Evolutionary conservation across 495 filamentous ascomycete genomes (phyloP).

Genomic region (Penicillium dipodomyicola): DNA sequence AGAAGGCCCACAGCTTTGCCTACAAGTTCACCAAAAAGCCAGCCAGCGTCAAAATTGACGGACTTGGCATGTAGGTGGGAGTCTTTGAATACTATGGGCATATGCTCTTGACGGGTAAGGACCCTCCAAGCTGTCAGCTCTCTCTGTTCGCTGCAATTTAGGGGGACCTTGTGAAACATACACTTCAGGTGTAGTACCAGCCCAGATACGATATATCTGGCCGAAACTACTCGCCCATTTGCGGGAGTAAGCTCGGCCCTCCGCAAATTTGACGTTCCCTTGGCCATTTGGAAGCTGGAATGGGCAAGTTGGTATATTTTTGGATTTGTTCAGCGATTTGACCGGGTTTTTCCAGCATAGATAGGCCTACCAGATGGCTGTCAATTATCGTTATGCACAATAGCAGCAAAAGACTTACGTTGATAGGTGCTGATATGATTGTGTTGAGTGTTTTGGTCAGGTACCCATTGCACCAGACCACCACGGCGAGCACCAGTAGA

Average conservation of each 20-base stretch:
- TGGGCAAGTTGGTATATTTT: neutral
- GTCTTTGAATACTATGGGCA: conserved; percentile 31
- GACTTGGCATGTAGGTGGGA: conserved; percentile 36
- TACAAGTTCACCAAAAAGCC: conserved; percentile 34
- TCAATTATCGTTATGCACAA: neutral
- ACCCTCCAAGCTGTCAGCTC: conserved; percentile 12
- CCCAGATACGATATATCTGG: conserved; percentile 33
- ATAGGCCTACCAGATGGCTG: neutral
- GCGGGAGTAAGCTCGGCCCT: neutral
- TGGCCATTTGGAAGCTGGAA: neutral
- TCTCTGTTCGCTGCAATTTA: neutral
- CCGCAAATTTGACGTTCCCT: neutral
- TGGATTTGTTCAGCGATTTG: neutral
- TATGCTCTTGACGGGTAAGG: conserved; percentile 22
- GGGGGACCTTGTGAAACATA: conserved; percentile 10
- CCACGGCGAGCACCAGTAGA: neutral
- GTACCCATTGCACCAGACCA: neutral
- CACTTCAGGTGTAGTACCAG: conserved; percentile 33
- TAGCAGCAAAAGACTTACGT: neutral
- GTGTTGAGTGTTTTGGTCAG: neutral
- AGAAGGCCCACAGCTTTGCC: conserved; percentile 41
- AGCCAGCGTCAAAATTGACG: conserved; percentile 31
- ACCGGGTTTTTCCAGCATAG: neutral
- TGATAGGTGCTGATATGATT: neutral
- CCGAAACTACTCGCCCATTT: conserved; percentile 7